Evolutionary conservation across 176 grass and related monocot genomes (phyloP).

Genomic region (Dendrocalamus sinicus): DNA sequence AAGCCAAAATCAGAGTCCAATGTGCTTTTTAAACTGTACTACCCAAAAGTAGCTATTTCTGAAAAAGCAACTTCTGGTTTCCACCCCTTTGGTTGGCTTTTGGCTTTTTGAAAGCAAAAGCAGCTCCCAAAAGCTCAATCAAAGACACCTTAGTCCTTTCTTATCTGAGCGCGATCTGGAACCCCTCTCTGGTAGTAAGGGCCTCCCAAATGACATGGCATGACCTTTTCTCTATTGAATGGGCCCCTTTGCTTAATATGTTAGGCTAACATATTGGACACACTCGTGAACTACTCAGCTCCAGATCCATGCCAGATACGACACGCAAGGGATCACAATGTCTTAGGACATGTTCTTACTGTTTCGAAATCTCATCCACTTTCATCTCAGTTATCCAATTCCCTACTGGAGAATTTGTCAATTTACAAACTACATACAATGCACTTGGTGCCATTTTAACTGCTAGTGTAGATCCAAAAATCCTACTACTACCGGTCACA

Average conservation of each 20-base stretch:
- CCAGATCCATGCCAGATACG: neutral
- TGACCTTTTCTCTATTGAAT: neutral
- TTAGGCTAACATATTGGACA: neutral
- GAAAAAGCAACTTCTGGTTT: too few relatives aligned
- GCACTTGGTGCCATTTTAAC: neutral
- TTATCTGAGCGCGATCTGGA: neutral
- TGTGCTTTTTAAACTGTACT: too few relatives aligned
- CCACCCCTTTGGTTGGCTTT: too few relatives aligned
- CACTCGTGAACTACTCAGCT: conserved; percentile 17
- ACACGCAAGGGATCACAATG: conserved; percentile 25
- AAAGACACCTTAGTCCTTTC: too few relatives aligned
- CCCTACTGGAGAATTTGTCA: neutral
- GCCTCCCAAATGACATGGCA: neutral
- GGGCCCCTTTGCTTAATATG: neutral
- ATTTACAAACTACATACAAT: neutral
- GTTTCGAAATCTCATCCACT: neutral
- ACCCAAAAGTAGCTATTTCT: too few relatives aligned
- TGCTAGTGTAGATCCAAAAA: conserved; percentile 12
- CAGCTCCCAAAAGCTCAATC: too few relatives aligned
- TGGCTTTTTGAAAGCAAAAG: too few relatives aligned
- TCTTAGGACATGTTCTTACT: neutral
- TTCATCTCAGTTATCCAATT: neutral
- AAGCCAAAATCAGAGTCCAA: too few relatives aligned
- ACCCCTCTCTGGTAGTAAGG: neutral
- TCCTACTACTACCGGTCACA: neutral